Evolutionary conservation across 495 filamentous ascomycete species (phyloP).

Genomic region (Hapsidospora chrysogenum): DNA sequence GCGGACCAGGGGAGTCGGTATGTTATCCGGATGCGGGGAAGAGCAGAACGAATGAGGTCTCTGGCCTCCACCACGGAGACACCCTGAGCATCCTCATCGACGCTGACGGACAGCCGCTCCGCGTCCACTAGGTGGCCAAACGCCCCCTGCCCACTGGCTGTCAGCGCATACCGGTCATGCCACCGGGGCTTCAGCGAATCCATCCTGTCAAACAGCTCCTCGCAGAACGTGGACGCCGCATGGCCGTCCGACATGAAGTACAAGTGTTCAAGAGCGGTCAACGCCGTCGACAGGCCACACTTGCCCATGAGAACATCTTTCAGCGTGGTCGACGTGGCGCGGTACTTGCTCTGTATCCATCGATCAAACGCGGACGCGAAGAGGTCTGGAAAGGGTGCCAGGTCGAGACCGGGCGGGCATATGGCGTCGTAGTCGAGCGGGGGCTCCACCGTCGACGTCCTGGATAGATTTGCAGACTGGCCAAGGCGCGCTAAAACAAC

Average conservation of each 20-base stretch:
- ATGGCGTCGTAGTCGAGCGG: slow-evolving; percentile 38
- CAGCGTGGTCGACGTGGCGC: slow-evolving; percentile 45
- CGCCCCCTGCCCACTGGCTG: slow-evolving; percentile 56
- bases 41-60: slow-evolving; percentile 21
- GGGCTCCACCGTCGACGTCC: slow-evolving; percentile 13
- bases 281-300: slow-evolving; percentile 46
- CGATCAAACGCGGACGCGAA: slow-evolving; percentile 50
- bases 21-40: slow-evolving; percentile 38
- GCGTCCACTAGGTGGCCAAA: slow-evolving; percentile 41
- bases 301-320: slow-evolving; percentile 47
- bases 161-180: slow-evolving; percentile 71
- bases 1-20: slow-evolving; percentile 69
- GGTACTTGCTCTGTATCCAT: slow-evolving; percentile 59
- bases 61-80: slow-evolving; percentile 18
- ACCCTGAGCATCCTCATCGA: slow-evolving; percentile 23
- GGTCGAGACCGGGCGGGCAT: slow-evolving; percentile 21
- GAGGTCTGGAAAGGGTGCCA: slow-evolving; percentile 60
- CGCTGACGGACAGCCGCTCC: slow-evolving; percentile 37
- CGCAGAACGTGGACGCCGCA: slow-evolving; percentile 41
- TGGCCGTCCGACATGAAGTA: slow-evolving; percentile 62
- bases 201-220: slow-evolving; percentile 60
- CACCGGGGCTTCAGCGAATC: slow-evolving; percentile 49
- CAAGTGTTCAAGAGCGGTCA: slow-evolving; percentile 52
- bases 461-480: slow-evolving; percentile 14
- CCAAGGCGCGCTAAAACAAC: slow-evolving; percentile 57